phyloP scores from a whole-genome alignment of 2,329 filamentous ascomycete genomes.

The Remersonia thermophila region DNA sequence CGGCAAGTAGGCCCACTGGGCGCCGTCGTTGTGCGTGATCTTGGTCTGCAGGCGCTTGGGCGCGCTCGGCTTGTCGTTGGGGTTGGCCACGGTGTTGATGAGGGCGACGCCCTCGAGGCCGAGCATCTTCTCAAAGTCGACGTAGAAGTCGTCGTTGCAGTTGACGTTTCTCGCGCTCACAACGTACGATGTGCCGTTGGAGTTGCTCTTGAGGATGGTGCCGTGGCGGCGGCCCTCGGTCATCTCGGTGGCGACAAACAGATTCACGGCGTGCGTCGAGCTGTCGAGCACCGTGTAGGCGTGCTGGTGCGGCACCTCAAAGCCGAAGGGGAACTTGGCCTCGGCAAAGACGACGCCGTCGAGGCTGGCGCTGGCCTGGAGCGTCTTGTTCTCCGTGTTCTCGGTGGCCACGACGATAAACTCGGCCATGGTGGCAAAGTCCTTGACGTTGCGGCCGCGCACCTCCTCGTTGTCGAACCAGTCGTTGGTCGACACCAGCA shows the following conservation, averaged over 20 bases:
- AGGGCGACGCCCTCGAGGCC: conserved; percentile 83
- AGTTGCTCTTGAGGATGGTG: conserved; percentile 93
- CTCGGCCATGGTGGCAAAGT: conserved; percentile 90
- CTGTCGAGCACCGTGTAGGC: conserved; percentile 92
- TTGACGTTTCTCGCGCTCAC: conserved; percentile 74
- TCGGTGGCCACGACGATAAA: conserved; percentile 83
- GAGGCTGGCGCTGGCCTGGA: conserved; percentile 71
- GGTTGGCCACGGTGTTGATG: conserved; percentile 74
- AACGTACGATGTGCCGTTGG: conserved; percentile 91
- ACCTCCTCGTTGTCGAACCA: conserved; percentile 56
- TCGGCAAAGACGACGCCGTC: conserved; percentile 74
- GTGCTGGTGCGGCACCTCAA: conserved; percentile 63
- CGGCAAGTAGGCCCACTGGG: conserved; percentile 66
- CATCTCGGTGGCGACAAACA: conserved; percentile 76
- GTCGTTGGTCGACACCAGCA: conserved; percentile 66
- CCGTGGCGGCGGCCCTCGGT: conserved; percentile 58
- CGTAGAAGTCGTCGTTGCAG: conserved; percentile 61
- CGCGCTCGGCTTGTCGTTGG: conserved; percentile 44
- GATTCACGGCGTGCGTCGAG: conserved; percentile 84
- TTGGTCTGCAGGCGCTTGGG: conserved; percentile 75
- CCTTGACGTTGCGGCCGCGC: conserved; percentile 59
- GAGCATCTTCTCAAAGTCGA: conserved; percentile 93
- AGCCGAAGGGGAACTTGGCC: conserved; percentile 76
- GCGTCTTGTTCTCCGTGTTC: conserved; percentile 52
- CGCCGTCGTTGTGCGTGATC: conserved; percentile 95